Conservation (phyloP, 441 rosid species). For the Capsella rubella region DNA sequence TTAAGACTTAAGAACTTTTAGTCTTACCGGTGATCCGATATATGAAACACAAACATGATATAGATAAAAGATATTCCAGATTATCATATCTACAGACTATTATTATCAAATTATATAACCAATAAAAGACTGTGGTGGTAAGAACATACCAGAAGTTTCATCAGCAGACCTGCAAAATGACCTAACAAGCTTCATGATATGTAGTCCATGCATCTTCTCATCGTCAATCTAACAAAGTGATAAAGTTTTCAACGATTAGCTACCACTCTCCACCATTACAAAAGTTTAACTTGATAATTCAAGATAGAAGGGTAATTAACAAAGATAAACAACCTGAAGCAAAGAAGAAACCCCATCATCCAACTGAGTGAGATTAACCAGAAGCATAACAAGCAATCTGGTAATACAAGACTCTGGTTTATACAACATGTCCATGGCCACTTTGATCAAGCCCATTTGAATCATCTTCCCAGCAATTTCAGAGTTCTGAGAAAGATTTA, state of each 20-base stretch:
- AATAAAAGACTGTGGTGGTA: slow-evolving; percentile 19
- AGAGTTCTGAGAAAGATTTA: slow-evolving; percentile 82
- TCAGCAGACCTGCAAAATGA: slow-evolving; percentile 79
- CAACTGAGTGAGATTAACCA: slow-evolving; percentile 83
- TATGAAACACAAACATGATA: slow-evolving; percentile 8
- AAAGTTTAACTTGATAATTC: background rate
- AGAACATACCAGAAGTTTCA: slow-evolving; percentile 59
- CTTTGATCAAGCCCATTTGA: slow-evolving; percentile 62
- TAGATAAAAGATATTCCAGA: background rate
- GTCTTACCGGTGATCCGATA: background rate
- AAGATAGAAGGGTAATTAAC: background rate
- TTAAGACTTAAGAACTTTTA: background rate
- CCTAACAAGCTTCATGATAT: slow-evolving; percentile 88
- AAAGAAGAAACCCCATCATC: slow-evolving; percentile 80
- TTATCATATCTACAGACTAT: background rate
- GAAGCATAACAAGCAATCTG: slow-evolving; percentile 79
- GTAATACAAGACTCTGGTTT: slow-evolving; percentile 67
- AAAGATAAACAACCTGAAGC: slow-evolving; percentile 71
- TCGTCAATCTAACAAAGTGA: slow-evolving; percentile 67
- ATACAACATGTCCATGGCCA: slow-evolving; percentile 72
- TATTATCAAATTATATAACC: background rate
- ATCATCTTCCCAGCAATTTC: slow-evolving; percentile 72
- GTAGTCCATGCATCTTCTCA: slow-evolving; percentile 77
- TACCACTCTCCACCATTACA: slow-evolving; percentile 2
- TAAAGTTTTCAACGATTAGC: slow-evolving; percentile 22